Evolutionary conservation across 179 eudicot genomes (phyloP), one percentile per base, ranked within the genome.

Genomic region (Sideroxylon spinosum): DNA sequence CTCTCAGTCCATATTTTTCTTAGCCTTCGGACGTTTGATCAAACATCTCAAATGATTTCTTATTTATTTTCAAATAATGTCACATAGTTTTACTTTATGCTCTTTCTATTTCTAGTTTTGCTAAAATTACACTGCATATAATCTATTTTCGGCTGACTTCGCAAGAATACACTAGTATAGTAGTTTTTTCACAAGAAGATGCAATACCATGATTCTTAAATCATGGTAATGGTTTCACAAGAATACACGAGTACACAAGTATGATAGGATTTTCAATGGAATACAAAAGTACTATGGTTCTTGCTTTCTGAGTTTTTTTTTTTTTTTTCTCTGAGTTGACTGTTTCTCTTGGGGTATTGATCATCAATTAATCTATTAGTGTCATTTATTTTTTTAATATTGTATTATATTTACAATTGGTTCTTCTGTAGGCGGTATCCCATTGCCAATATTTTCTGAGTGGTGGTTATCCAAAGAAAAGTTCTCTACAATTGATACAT

Each of bases 401-500:
- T 46, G 13, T 6, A 7, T 2, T 12, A 68, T 49, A 76, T 78
- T 75, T 37, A 0, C n/a, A 70, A 16, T 68, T 80, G 53, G 46
- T 74, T 48, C 76, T 53, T 68, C 56, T 80, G 17, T 86, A 95
- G 98, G 98, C 82, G 96, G 94, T 75, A 91, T 95, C 74, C 96
- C 97, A 16, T 79, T 95, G 79, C 94, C 88, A 60, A 83, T 95
- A 69, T 95, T 95, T 81, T 80, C 89, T 53, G 98, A 95, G 84
- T 95, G 99, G 99, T 95, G 99, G 99, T 82, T 95, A 78, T 86
- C 98, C 16, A 89, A 87, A 83, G 94, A 92, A 74, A 95, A 89
- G 86, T 91, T 95, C 75, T 77, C 88, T 25, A 76, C 71, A 74
- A 92, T 93, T 32, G 90, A 94, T 74, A 74, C 91, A 46, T 95